Conservation (phyloP, 768 basidiomycete genomes). For the Russula griseocarnosa region DNA sequence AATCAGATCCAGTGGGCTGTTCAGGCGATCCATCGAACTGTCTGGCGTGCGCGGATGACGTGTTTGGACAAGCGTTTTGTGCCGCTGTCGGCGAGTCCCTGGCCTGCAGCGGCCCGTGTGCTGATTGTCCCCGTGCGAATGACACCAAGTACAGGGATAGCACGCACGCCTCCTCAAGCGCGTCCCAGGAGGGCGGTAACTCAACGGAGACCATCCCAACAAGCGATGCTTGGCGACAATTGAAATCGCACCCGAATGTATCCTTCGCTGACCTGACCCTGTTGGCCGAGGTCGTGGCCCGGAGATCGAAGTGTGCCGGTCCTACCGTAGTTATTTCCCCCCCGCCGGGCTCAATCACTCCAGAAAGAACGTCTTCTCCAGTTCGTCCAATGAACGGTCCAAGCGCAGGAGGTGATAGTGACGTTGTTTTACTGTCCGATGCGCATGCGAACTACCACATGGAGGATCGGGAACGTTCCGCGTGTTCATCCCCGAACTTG, state of each 20-base stretch:
- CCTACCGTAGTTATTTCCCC: slow-evolving; percentile 61
- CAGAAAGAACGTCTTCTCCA: slow-evolving; percentile 46
- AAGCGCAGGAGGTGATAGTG: slow-evolving; percentile 29
- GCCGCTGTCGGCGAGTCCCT: slow-evolving; percentile 63
- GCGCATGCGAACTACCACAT: slow-evolving; percentile 52
- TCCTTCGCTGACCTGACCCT: slow-evolving; percentile 78
- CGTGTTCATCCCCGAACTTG: slow-evolving; percentile 47
- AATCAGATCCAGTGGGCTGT: slow-evolving; percentile 45
- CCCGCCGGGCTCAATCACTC: slow-evolving; percentile 46
- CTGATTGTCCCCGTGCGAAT: slow-evolving; percentile 48
- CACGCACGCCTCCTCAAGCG: slow-evolving; percentile 15
- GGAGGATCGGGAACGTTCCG: slow-evolving; percentile 38
- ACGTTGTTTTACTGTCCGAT: slow-evolving; percentile 48
- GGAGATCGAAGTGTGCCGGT: slow-evolving; percentile 72
- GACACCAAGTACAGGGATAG: slow-evolving; percentile 31
- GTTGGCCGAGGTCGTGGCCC: slow-evolving; percentile 85
- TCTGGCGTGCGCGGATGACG: slow-evolving; percentile 77
- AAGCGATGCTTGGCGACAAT: slow-evolving; percentile 76
- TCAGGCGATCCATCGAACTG: slow-evolving; percentile 88
- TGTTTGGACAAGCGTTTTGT: slow-evolving; percentile 87
- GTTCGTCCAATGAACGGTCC: slow-evolving; percentile 11
- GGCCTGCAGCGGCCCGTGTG: slow-evolving; percentile 49
- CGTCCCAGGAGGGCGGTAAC: slow-evolving; percentile 29
- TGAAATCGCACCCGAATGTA: slow-evolving; percentile 87
- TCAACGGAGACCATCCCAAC: slow-evolving; percentile 62